Conservation (phyloP, 305 asterid genomes). For the Ajuga reptans region DNA sequence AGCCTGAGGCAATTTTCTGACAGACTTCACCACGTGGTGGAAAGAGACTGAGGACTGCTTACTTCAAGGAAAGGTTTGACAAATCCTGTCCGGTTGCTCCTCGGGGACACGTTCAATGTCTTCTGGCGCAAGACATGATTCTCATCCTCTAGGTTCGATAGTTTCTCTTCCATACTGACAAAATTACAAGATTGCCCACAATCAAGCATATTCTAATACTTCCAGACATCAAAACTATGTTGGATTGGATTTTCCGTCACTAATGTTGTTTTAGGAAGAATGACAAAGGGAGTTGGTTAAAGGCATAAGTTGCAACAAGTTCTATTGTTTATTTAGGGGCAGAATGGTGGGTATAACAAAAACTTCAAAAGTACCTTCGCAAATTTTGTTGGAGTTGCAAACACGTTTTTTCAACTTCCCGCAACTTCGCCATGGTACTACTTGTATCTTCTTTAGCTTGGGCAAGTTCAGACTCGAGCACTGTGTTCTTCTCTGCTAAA, state of each 20-base stretch:
- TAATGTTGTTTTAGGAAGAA: conserved; percentile 1
- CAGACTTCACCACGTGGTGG: conserved; percentile 5
- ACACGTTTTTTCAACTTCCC: conserved; percentile 63
- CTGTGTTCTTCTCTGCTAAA: conserved; percentile 56
- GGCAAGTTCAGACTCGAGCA: conserved; percentile 61
- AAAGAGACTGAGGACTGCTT: conserved; percentile 32
- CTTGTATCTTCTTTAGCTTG: conserved; percentile 61
- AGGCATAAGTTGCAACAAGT: too few species aligned
- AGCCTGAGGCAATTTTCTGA: background rate
- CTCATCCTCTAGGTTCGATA: conserved; percentile 61
- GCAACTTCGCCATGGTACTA: conserved; percentile 51
- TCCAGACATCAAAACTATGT: background rate
- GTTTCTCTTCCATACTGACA: conserved; percentile 78
- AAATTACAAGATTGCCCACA: conserved; percentile 17
- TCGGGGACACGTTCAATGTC: conserved; percentile 59
- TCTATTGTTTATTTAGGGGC: background rate
- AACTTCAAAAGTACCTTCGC: conserved; percentile 45
- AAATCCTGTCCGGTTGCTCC: conserved; percentile 56
- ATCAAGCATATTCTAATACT: conserved; percentile 19
- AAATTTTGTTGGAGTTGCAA: conserved; percentile 57
- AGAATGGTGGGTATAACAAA: background rate
- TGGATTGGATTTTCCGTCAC: background rate
- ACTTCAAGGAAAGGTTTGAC: conserved; percentile 68
- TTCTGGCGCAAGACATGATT: conserved; percentile 75
- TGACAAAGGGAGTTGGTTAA: conserved; percentile 5